Conservation (phyloP, 208 protist species). For the Crithidia bombi region DNA sequence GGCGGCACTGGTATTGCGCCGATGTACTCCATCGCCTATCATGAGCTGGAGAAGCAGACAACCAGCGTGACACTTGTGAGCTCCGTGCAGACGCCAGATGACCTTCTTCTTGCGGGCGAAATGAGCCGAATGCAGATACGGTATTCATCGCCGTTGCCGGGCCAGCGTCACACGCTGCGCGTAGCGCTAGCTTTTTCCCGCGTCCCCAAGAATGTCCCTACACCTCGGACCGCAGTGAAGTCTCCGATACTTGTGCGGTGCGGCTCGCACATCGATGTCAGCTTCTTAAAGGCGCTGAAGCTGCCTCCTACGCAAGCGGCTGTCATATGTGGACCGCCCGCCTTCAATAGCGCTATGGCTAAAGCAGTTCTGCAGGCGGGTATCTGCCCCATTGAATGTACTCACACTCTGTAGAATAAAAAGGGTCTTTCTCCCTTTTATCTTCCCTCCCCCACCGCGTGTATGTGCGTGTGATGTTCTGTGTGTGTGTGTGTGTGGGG, state of each 20-base stretch:
- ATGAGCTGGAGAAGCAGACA: constrained; percentile 44
- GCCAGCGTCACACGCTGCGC: constrained; percentile 20
- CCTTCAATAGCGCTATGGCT: constrained; percentile 43
- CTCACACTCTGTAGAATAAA: constrained; percentile 38
- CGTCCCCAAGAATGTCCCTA: constrained; percentile 1
- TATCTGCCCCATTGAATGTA: constrained; percentile 38
- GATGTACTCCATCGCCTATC: constrained; percentile 58
- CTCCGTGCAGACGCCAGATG: constrained; percentile 40
- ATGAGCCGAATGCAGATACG: constrained; percentile 36
- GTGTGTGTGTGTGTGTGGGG: no score
- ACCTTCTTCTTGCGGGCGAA: constrained; percentile 53
- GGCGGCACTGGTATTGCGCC: constrained; percentile 70
- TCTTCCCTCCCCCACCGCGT: no score
- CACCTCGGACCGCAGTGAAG: constrained; percentile 3
- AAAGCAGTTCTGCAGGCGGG: constrained; percentile 33
- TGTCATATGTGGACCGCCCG: constrained; percentile 66
- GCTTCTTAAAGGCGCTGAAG: constrained; percentile 1
- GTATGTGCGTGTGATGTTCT: no score
- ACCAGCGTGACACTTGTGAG: constrained; percentile 61
- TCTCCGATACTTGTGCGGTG: constrained; percentile 14
- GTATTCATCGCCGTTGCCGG: constrained; percentile 16
- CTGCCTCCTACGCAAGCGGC: constrained; percentile 29
- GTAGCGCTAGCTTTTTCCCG: constrained; percentile 16
- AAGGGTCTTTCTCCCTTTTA: neutral
- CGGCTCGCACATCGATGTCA: constrained; percentile 14